Evolutionary conservation across 192 early-diverging fungal genomes (phyloP), one percentile per base, ranked within the genome.

Genomic region (Endogone sp.): DNA sequence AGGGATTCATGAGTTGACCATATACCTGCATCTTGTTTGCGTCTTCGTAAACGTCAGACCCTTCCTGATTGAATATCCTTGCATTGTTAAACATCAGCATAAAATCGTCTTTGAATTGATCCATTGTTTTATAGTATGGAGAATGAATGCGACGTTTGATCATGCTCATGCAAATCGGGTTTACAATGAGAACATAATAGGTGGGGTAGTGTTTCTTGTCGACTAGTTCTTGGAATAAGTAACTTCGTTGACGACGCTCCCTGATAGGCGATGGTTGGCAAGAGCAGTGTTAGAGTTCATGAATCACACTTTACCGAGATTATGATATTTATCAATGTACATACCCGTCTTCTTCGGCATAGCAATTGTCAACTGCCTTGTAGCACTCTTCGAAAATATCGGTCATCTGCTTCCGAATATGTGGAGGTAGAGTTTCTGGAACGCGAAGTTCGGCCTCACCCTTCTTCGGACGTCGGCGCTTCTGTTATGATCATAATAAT

Each of bases 11-110:
- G 21, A 11, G 37, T 16, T 16, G 16, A 49, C 37, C 16, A 37
- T 25, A 63, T 81, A 82, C 84, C 81, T 84, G 75, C 72, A 87
- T 70, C 31, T 73, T 64, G 32, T 87, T 79, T 11, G 97, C 95
- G 75, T 99, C 95, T n/a, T 89, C 81, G 78, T 91, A 97, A 0
- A 99, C 92, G 63, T 85, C 81, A n/a, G 93, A 95, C 11, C 90
- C 93, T 66, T 95, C 91, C 75, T 91, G 82, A 73, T 99, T 99
- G 78, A 94, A 99, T 3, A 83, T 92, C 74, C 87, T 87, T 6
- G 97, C 97, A 68, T 99, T 99, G 75, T 91, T 70, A 66, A 94
- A 95, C 91, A 99, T 94, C 24, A 92, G 80, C 65, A 86, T 73
- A 70, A 93, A 93, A 76, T 99, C 97, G 22, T 86, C 81, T 60